Percentiles rank a stretch among this genome's conserved stretches.
phyloP scores from a whole-genome alignment of 352 stramenopile genomes.

The Peronospora belbahrii region DNA sequence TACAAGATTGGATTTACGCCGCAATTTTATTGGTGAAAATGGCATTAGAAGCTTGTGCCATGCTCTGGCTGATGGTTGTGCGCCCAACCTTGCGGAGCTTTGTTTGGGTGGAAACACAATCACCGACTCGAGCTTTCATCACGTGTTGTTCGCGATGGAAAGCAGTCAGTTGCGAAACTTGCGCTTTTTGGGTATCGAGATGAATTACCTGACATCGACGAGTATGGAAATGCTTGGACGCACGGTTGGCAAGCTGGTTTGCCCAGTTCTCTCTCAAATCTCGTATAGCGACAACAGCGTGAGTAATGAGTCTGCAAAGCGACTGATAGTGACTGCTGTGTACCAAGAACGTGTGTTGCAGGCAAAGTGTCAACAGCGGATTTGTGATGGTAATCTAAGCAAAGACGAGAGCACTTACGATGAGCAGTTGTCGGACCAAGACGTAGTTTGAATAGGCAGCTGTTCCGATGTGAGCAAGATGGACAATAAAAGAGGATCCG shows the following conservation, averaged over 20 bases:
- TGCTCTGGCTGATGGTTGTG: constrained; percentile 61
- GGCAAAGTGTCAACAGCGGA: constrained; percentile 41
- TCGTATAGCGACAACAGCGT: constrained; percentile 85
- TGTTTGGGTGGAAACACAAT: constrained; percentile 79
- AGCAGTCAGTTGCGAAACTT: constrained; percentile 50
- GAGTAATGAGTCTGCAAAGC: constrained; percentile 65
- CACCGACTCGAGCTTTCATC: constrained; percentile 78
- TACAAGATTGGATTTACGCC: constrained; percentile 65
- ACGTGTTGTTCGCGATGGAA: constrained; percentile 78
- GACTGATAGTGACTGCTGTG: constrained; percentile 60
- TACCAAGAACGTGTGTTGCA: constrained; percentile 72
- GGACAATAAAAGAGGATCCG: neutral
- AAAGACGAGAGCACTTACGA: constrained; percentile 32
- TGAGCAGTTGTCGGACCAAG: constrained; percentile 36
- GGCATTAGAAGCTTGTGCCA: constrained; percentile 64
- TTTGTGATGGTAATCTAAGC: constrained; percentile 26
- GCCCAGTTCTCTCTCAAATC: constrained; percentile 73
- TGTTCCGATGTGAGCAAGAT: constrained; percentile 18
- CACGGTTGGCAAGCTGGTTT: constrained; percentile 77
- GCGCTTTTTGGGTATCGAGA: constrained; percentile 76
- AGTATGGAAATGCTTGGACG: constrained; percentile 83
- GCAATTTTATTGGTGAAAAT: constrained; percentile 83
- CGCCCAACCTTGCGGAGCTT: constrained; percentile 57
- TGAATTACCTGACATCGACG: constrained; percentile 75
- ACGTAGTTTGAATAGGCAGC: constrained; percentile 17